Evolutionary conservation across 108 stramenopile genomes (phyloP), one percentile per base, ranked within the genome.

Genomic region (Mediolabrus comicus): DNA sequence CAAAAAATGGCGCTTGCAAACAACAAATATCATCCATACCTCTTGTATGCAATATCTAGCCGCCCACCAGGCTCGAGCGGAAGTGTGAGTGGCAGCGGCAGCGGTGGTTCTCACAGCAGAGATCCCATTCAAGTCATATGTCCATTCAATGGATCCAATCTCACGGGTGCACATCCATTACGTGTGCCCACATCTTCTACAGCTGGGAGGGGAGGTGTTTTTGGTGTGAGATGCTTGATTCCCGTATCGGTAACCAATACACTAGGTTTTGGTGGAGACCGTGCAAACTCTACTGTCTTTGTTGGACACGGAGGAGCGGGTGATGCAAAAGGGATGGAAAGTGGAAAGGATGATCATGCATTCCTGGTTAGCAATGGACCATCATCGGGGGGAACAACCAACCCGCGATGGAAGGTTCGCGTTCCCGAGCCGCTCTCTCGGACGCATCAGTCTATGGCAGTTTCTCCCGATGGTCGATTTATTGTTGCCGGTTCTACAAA

Each of bases 381-480:
- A 25, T 62, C 61, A 11, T 69, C 67, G 22, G 25, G 17, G 53
- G 70, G 59, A n/a, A 24, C 35, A 27, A 67, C 25, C 55, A 69
- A 59, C 49, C 61, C 43, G 4, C 27, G 52, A 75, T 94, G 92
- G 92, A 91, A 86, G 33, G 74, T 83, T 27, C 78, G 89, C 16
- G 69, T 85, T 3, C 90, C 92, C 27, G 90, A 91, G 80, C 57
- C 84, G 17, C 46, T 94, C 49, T 72, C 82, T 31, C 36, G 71
- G 76, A 41, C 69, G 75, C 25, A 35, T 33, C 52, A 74, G 62
- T 78, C 72, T 2, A 59, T 79, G 67, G 55, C 78, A 10, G 68
- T 86, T 13, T 89, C 88, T 3, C 86, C 86, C 9, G 85, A 86
- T 75, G 92, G 92, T 31, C 30, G 77, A 38, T 87, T 86, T 59